Evolutionary conservation across 1,139 yeast genomes (phyloP).

Genomic region (Geotrichum carabidarum): DNA sequence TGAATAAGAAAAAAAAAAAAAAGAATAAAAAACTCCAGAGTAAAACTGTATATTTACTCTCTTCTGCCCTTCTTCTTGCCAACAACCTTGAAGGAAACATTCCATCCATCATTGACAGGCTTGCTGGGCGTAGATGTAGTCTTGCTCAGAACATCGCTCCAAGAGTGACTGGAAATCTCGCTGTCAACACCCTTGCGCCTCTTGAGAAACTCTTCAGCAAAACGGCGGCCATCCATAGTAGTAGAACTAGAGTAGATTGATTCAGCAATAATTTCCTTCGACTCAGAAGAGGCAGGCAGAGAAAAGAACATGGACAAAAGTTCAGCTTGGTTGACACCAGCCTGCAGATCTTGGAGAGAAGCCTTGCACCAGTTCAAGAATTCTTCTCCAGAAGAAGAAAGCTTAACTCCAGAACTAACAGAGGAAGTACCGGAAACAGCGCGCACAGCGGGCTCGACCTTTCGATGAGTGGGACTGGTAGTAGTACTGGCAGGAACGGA

Average conservation of each 20-base stretch:
- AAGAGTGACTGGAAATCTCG: slow-evolving; percentile 30
- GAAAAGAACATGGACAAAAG: slow-evolving; percentile 74
- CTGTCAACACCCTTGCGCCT: slow-evolving; percentile 65
- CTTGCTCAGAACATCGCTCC: slow-evolving; percentile 54
- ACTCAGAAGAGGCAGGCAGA: slow-evolving; percentile 67
- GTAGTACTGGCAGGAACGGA: slow-evolving; percentile 29
- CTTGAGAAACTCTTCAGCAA: slow-evolving; percentile 83
- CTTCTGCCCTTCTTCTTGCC: slow-evolving; percentile 49
- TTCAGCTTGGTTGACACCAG: slow-evolving; percentile 58
- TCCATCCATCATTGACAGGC: slow-evolving; percentile 71
- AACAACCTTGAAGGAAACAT: slow-evolving; percentile 57
- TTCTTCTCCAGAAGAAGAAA: slow-evolving; percentile 45
- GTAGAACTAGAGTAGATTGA: slow-evolving; percentile 86
- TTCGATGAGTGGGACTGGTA: slow-evolving; percentile 17
- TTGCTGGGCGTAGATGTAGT: slow-evolving; percentile 48
- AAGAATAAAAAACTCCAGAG: background rate
- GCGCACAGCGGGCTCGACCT: slow-evolving; percentile 40
- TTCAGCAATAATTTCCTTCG: slow-evolving; percentile 83
- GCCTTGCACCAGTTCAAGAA: slow-evolving; percentile 81
- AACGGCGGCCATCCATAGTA: slow-evolving; percentile 91
- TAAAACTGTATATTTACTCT: slow-evolving; percentile 9
- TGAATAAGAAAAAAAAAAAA: slow-evolving; percentile 7
- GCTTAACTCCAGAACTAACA: slow-evolving; percentile 28
- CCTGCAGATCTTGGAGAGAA: slow-evolving; percentile 62
- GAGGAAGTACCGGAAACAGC: slow-evolving; percentile 32